A percentile compares a stretch with the other conserved stretches of the same genome.
Conservation (phyloP, 2,329 filamentous ascomycete species). For the Venturia effusa region DNA sequence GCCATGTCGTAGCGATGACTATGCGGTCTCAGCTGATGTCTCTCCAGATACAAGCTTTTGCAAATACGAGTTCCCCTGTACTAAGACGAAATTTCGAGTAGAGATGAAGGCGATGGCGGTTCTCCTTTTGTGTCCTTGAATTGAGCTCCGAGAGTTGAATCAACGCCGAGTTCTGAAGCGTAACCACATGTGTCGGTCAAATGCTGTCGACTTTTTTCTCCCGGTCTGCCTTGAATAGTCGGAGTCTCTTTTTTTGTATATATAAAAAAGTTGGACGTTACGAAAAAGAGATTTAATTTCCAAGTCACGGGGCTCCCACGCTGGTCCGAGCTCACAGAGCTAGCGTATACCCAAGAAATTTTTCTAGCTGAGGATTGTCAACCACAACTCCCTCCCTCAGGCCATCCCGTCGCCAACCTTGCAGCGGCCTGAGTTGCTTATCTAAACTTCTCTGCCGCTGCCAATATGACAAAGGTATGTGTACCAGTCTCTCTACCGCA, state of each 20-base stretch:
- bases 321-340: neutral
- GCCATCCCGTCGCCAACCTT: neutral
- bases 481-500: neutral
- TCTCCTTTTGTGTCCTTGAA: neutral
- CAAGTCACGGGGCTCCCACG: neutral
- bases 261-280: neutral
- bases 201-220: neutral
- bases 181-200: neutral
- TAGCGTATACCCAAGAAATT: too few relatives aligned
- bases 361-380: neutral
- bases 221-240: neutral
- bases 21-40: neutral
- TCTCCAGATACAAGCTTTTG: neutral
- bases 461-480: neutral
- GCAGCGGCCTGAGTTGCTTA: neutral
- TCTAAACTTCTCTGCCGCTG: neutral
- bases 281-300: neutral
- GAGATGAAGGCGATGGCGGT: neutral
- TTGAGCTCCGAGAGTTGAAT: neutral
- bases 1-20: neutral
- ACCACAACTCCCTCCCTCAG: neutral
- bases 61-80: neutral
- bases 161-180: neutral
- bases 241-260: neutral
- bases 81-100: neutral